These are phyloP conservation scores for Thymus quinquecostatus DNA, from an alignment of 257 asterid genomes.

Conservation along the genomic window DNA sequence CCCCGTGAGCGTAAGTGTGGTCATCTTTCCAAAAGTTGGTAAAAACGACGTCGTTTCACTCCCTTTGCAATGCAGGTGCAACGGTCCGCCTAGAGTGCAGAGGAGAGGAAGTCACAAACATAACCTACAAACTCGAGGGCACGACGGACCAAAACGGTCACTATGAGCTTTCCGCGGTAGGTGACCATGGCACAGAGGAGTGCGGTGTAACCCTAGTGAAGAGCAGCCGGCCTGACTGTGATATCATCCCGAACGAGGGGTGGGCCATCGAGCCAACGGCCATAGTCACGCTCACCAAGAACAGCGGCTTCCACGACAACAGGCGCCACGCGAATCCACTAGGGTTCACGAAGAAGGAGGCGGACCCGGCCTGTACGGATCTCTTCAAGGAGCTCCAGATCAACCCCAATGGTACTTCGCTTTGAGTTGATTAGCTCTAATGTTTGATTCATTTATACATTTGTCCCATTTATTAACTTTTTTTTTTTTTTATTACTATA, in stretches of 20 bases:
- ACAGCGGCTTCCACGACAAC: slow-evolving; percentile 48
- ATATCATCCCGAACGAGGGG: slow-evolving; percentile 42
- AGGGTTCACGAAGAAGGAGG: slow-evolving; percentile 45
- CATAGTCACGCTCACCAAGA: slow-evolving; percentile 37
- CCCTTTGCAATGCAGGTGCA: slow-evolving; percentile 43
- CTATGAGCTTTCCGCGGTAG: slow-evolving; percentile 45
- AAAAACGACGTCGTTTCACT: neutral
- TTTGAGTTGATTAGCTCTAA: neutral
- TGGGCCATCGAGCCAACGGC: slow-evolving; percentile 44
- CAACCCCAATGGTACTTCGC: neutral
- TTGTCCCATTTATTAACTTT: neutral
- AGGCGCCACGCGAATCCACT: slow-evolving; percentile 52
- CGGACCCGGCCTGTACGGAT: slow-evolving; percentile 34
- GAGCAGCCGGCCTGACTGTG: slow-evolving; percentile 61
- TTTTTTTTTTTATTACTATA: neutral
- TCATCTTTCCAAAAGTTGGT: too few relatives aligned
- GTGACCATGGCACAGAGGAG: slow-evolving; percentile 61
- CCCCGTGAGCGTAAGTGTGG: too few relatives aligned
- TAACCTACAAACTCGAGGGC: slow-evolving; percentile 51
- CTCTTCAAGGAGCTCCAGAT: slow-evolving; percentile 47
- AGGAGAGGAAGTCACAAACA: slow-evolving; percentile 29
- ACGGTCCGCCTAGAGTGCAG: slow-evolving; percentile 52
- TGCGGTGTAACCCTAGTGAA: slow-evolving; percentile 51
- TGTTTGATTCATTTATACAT: neutral
- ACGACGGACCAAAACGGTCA: slow-evolving; percentile 40